A percentile compares a stretch with the other conserved stretches of the same genome.
Conservation (phyloP, 495 filamentous ascomycete genomes). For the Cercophora sp. region DNA sequence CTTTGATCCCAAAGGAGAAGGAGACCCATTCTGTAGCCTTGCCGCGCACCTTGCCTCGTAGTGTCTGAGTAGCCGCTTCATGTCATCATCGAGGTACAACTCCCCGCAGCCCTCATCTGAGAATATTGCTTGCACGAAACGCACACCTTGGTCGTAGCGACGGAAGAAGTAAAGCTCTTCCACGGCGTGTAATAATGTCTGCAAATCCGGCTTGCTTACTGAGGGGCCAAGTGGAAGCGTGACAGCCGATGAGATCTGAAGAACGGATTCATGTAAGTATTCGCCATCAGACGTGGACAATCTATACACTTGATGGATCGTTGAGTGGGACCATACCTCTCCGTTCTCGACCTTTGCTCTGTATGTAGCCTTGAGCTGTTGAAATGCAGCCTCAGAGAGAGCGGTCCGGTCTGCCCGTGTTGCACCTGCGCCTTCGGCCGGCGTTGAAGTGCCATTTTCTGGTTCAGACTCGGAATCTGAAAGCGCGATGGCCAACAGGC, state of each 20-base stretch:
- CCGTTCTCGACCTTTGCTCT: slow-evolving; percentile 44
- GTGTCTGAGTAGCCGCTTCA: slow-evolving; percentile 26
- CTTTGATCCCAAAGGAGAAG: too few relatives aligned
- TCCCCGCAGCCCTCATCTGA: slow-evolving; percentile 22
- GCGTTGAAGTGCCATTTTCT: slow-evolving; percentile 13
- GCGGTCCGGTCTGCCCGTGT: slow-evolving; percentile 33
- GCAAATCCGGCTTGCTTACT: slow-evolving; percentile 38
- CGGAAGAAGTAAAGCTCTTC: slow-evolving; percentile 55
- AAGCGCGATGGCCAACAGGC: slow-evolving; percentile 38
- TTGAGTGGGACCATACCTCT: too few relatives aligned
- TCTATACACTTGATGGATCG: too few relatives aligned
- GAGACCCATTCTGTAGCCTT: too few relatives aligned
- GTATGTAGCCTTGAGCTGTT: slow-evolving; percentile 34
- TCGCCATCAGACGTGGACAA: too few relatives aligned
- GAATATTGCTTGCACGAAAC: slow-evolving; percentile 30
- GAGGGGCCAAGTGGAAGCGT: slow-evolving; percentile 29
- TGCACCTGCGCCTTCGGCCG: background rate
- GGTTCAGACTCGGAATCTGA: slow-evolving; percentile 34
- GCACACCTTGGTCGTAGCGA: slow-evolving; percentile 41
- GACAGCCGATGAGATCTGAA: slow-evolving; percentile 42
- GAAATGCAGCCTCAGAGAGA: slow-evolving; percentile 43
- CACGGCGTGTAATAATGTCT: slow-evolving; percentile 49
- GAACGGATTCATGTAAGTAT: too few relatives aligned
- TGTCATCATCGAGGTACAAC: slow-evolving; percentile 33
- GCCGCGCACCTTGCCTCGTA: slow-evolving; percentile 35